A percentile compares a stretch with the other conserved stretches of the same genome.
These are phyloP conservation scores for Taphrina pruni DNA, from an alignment of 1,139 yeast species.

Conservation along the genomic window DNA sequence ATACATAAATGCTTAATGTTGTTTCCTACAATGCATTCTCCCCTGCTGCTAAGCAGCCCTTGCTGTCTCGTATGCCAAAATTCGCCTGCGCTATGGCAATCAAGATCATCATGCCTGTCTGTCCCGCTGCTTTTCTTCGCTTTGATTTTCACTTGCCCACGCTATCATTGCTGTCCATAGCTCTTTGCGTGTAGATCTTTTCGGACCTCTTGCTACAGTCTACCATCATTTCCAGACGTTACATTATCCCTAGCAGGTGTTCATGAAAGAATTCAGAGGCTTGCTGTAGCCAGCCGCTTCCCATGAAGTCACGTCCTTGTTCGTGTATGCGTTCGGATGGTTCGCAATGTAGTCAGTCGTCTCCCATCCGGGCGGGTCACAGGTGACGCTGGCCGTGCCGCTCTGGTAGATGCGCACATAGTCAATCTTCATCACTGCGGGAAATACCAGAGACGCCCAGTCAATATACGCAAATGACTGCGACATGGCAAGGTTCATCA, in stretches of 20 bases:
- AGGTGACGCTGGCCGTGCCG: conserved; percentile 65
- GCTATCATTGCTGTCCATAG: too few relatives aligned
- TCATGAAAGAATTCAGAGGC: conserved; percentile 59
- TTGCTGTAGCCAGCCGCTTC: conserved; percentile 66
- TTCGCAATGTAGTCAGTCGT: conserved; percentile 72
- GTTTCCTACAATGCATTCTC: too few relatives aligned
- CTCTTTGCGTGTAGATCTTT: too few relatives aligned
- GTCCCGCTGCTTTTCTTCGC: too few relatives aligned
- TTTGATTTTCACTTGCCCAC: too few relatives aligned
- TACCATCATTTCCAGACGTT: neutral
- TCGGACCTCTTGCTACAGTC: too few relatives aligned
- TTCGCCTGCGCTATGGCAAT: too few relatives aligned
- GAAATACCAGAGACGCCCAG: conserved; percentile 74
- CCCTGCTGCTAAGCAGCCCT: too few relatives aligned
- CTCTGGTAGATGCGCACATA: conserved; percentile 76
- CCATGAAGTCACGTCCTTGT: conserved; percentile 71
- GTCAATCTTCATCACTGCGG: conserved; percentile 70
- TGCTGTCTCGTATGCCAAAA: too few relatives aligned
- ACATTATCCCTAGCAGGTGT: neutral
- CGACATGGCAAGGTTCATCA: conserved; percentile 79
- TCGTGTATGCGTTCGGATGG: conserved; percentile 67
- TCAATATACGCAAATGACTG: conserved; percentile 83
- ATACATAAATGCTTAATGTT: too few relatives aligned
- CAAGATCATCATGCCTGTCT: too few relatives aligned
- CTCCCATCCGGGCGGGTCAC: conserved; percentile 78